Base-by-base conservation (phyloP, 2,329 filamentous ascomycete species). In the Chrysosporium keratinophilum region DNA sequence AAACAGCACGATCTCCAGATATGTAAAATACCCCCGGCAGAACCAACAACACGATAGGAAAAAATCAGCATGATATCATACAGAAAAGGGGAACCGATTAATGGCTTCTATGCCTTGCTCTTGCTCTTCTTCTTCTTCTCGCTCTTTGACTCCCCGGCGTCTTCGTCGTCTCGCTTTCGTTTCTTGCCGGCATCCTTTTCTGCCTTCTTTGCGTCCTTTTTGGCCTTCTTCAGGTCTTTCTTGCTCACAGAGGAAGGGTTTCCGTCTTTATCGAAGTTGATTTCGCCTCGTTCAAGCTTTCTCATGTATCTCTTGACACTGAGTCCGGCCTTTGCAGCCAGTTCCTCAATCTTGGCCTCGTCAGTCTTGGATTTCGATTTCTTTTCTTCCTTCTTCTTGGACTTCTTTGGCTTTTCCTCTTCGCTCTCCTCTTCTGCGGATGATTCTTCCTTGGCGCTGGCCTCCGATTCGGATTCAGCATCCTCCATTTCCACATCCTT, bases 101-200 rank as follows among this genome's bases (percentile, higher is more conserved):
- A 7, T 42, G 35, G 37, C 15, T 44, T 19, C 63, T 65, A 69
- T 28, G 63, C 65, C 76, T 84, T 84, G 66, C 77, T 75, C 71
- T 81, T 81, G 70, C 80, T 81, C 69, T 85, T 78, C 71, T 85
- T 80, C 69, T 78, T 78, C 69, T 79, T 78, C 62, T 73, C 71
- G 58, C 66, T 73, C 59, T 76, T 74, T 56, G 69, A 69, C 60
- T 70, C 66, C 23, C 59, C 82, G 57, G 81, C 85, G 47, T 81
- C 81, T 57, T 77, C 72, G 23, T 76, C 76, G 54, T 70, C 68
- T 51, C 73, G 76, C 74, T 87, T 86, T 67, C 83, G 79, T 79
- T 88, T 87, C 79, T 88, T 88, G 69, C 78, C 79, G 63, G 78
- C 78, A 2, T 88, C 87, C 79, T 88, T 88, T 69, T 77, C 79